Percentiles rank a stretch among this genome's conserved stretches.
These are phyloP conservation scores for Ascocoryne sarcoides DNA, from an alignment of 2,329 filamentous ascomycete genomes.

Conservation along the genomic window DNA sequence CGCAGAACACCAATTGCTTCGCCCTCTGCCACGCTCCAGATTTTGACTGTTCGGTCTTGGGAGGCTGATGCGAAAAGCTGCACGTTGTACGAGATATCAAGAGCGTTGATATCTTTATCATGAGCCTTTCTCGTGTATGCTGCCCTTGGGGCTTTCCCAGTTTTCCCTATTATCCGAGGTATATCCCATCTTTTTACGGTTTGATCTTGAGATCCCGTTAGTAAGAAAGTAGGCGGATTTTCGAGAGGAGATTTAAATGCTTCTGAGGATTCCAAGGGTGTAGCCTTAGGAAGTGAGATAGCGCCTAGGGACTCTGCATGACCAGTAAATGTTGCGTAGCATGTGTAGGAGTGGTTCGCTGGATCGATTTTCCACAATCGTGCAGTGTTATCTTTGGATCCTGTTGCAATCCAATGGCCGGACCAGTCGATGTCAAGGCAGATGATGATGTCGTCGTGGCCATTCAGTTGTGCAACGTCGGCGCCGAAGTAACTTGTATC, in stretches of 20 bases:
- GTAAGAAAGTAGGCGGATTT: conserved; percentile 72
- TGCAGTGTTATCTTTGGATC: conserved; percentile 93
- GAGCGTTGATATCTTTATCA: conserved; percentile 96
- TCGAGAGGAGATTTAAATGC: conserved; percentile 66
- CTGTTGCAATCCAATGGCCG: conserved; percentile 91
- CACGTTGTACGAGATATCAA: conserved; percentile 67
- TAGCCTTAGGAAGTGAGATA: conserved; percentile 67
- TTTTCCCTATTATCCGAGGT: conserved; percentile 33
- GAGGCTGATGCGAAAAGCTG: conserved; percentile 92
- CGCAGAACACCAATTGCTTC: conserved; percentile 85
- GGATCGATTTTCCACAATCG: conserved; percentile 83
- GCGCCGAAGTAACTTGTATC: conserved; percentile 68
- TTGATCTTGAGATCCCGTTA: conserved; percentile 91
- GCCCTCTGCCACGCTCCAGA: conserved; percentile 85
- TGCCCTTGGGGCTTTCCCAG: conserved; percentile 49
- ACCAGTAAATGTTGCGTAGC: conserved; percentile 74
- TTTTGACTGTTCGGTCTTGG: conserved; percentile 93
- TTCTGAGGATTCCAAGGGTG: conserved; percentile 59
- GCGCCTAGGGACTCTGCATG: conserved; percentile 92
- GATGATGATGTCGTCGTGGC: conserved; percentile 93
- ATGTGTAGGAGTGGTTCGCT: conserved; percentile 64
- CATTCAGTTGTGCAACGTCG: conserved; percentile 76
- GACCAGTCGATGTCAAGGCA: conserved; percentile 94
- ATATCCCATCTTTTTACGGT: conserved; percentile 94
- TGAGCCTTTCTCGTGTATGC: conserved; percentile 89